These are phyloP conservation scores for Sporisorium scitamineum DNA, from an alignment of 1,284 basidiomycete genomes.

Conservation along the genomic window DNA sequence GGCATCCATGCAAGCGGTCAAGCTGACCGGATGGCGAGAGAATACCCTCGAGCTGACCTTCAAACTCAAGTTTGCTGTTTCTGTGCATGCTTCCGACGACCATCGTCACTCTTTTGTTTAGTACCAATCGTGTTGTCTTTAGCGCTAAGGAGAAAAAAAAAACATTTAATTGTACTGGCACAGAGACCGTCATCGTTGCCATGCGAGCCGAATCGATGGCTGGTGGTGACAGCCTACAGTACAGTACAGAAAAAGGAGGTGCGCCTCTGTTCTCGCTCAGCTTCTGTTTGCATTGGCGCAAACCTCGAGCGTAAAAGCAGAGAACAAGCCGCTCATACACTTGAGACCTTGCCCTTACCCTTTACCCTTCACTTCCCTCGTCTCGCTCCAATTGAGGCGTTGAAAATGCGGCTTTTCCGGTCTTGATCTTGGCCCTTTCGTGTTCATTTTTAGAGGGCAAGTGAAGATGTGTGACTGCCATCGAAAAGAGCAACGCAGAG, in stretches of 20 bases:
- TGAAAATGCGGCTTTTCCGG: no score
- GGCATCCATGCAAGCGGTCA: neutral
- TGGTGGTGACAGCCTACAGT: neutral
- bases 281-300: no score
- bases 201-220: neutral
- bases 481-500: no score
- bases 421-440: no score
- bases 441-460: no score
- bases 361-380: neutral
- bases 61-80: neutral
- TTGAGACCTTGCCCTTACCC: neutral
- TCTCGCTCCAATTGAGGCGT: neutral
- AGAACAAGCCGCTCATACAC: neutral
- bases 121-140: neutral
- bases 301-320: no score
- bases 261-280: neutral
- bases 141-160: no score
- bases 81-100: neutral
- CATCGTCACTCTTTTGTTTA: neutral
- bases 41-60: neutral
- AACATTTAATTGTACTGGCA: no score
- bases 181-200: neutral
- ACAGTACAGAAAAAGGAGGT: neutral
- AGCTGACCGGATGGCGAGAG: neutral
- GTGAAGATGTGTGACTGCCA: no score